Conservation (phyloP, 1,284 basidiomycete genomes). For the Papiliotrema nemorosa region DNA sequence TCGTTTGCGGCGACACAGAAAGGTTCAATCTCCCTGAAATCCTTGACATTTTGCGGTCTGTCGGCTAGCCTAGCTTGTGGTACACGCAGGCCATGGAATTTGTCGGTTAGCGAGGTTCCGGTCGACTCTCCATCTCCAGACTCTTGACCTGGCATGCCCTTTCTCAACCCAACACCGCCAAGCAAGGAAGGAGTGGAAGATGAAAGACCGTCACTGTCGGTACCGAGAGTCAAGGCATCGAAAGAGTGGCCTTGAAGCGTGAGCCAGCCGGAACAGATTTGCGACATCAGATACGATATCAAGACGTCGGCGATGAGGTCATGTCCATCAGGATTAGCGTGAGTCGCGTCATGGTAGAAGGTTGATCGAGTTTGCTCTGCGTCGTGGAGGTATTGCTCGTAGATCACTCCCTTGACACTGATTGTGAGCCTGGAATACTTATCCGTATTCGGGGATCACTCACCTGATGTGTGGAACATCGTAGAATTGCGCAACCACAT, state of each 20-base stretch:
- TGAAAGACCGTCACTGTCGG: slow-evolving; percentile 37
- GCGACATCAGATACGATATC: slow-evolving; percentile 78
- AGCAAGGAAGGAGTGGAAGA: slow-evolving; percentile 39
- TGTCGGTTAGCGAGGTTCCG: slow-evolving; percentile 32
- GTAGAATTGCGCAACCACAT: slow-evolving; percentile 86
- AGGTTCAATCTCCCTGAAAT: slow-evolving; percentile 77
- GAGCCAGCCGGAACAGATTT: slow-evolving; percentile 80
- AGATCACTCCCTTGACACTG: slow-evolving; percentile 75
- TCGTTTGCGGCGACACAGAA: slow-evolving; percentile 91
- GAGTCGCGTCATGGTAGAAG: slow-evolving; percentile 75
- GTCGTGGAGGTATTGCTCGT: slow-evolving; percentile 72
- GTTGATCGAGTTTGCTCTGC: slow-evolving; percentile 61
- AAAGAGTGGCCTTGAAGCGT: slow-evolving; percentile 63
- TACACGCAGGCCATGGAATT: slow-evolving; percentile 53
- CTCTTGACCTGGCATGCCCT: slow-evolving; percentile 35
- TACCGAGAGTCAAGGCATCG: slow-evolving; percentile 57
- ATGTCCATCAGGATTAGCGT: slow-evolving; percentile 75
- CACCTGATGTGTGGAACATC: slow-evolving; percentile 83
- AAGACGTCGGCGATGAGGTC: slow-evolving; percentile 78
- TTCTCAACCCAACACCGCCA: slow-evolving; percentile 48
- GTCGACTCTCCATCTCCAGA: slow-evolving; percentile 24
- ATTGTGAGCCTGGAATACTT: neutral
- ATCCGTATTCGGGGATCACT: slow-evolving; percentile 11
- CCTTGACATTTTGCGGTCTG: slow-evolving; percentile 58
- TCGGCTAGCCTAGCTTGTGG: slow-evolving; percentile 70